Evolutionary conservation across 2,329 filamentous ascomycete genomes (phyloP), one percentile per base, ranked within the genome.

Genomic region (Fusarium denticulatum): DNA sequence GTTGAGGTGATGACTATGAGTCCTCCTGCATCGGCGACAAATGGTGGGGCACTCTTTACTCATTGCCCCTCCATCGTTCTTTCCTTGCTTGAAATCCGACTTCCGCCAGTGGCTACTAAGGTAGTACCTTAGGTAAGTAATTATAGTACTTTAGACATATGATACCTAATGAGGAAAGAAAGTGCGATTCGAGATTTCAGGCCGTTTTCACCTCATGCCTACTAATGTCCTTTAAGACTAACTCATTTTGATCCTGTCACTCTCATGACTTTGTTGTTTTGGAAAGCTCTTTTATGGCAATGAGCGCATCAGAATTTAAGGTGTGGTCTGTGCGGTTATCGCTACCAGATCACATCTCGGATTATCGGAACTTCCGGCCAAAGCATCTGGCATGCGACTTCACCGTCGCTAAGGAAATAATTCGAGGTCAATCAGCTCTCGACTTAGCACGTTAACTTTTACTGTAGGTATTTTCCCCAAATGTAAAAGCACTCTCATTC

Each of bases 261-360:
- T 39, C 50, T 55, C 36, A n/a, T 36, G 24, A 10, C 42, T 28
- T 49, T 28, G 6, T 18, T 57, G n/a, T 24, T 49, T n/a, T 18
- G 6, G 24, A 58, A 26, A 36, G 24, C 32, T 37, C n/a, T 36
- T 26, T 28, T 20, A 36, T 36, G 14, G 24, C 11, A 14, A 49
- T n/a, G 30, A 37, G 32, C 10, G 71, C 55, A 64, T 26, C 37
- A 56, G n/a, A 68, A 74, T 79, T 79, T 82, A 82, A 82, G 79
- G 73, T 82, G 69, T 79, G 81, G 79, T 81, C 80, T 72, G 80
- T 82, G 81, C 81, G 28, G 8, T 1, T 0, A 6, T 14, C 13
- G 9, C 32, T 37, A 37, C 40, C n/a, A 20, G 4, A 47, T 50
- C 22, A 16, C 4, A 40, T 49, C 13, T 28, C 80, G 80, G 77